These are phyloP conservation scores for Leccinum rimulosum DNA, from an alignment of 768 basidiomycete species.

Conservation along the genomic window DNA sequence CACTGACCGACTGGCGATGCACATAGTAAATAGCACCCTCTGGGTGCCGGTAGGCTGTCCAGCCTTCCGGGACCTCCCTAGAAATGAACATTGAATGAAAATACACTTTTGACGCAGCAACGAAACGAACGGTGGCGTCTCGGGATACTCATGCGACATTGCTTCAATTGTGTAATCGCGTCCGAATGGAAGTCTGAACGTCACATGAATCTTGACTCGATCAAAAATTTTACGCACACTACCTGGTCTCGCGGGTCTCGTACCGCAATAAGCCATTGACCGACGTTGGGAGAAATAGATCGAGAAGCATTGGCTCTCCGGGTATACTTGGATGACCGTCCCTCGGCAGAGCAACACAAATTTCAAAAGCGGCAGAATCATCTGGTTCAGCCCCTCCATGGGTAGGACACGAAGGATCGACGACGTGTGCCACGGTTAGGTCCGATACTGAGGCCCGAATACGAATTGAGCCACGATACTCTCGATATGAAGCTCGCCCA, in stretches of 20 bases:
- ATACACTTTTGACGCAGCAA: neutral
- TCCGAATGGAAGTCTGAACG: neutral
- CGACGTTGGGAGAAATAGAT: slow-evolving; percentile 13
- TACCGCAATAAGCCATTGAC: slow-evolving; percentile 7
- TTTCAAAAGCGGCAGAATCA: neutral
- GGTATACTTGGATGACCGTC: neutral
- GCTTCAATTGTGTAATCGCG: slow-evolving; percentile 8
- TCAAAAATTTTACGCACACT: neutral
- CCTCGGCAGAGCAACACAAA: slow-evolving; percentile 6
- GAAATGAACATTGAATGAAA: neutral
- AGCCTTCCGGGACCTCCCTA: slow-evolving; percentile 33
- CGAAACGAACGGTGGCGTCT: slow-evolving; percentile 14
- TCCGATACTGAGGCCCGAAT: neutral
- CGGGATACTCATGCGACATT: slow-evolving; percentile 17
- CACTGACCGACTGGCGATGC: slow-evolving; percentile 43
- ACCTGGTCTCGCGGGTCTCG: slow-evolving; percentile 8
- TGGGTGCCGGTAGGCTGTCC: slow-evolving; percentile 51
- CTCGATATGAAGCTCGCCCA: slow-evolving; percentile 21
- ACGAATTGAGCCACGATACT: neutral
- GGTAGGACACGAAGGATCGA: neutral
- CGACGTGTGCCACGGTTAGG: neutral
- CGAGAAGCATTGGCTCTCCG: neutral
- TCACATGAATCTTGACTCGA: neutral
- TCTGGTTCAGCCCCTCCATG: neutral
- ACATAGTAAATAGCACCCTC: slow-evolving; percentile 67